These are phyloP conservation scores for Moesziomyces sp. DNA, from an alignment of 1,284 basidiomycete species.

Conservation along the genomic window DNA sequence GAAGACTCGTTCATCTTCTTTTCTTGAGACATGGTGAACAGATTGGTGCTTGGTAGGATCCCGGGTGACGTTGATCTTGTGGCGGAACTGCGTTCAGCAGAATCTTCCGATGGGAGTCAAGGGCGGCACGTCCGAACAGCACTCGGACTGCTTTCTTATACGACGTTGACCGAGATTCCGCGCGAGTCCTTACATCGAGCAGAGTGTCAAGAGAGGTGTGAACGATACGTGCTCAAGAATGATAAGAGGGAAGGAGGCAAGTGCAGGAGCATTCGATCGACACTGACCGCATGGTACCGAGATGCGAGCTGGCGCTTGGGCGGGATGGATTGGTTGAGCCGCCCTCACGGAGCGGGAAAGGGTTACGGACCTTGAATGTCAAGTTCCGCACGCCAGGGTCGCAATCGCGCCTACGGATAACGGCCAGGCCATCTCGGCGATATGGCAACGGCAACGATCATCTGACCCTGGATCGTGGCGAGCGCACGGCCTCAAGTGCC, in stretches of 20 bases:
- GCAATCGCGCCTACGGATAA: background rate
- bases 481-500: background rate
- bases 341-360: background rate
- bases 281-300: background rate
- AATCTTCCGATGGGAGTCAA: background rate
- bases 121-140: background rate
- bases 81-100: background rate
- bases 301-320: background rate
- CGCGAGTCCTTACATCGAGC: background rate
- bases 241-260: background rate
- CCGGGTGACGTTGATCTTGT: background rate
- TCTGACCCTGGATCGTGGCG: background rate
- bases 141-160: constrained; percentile 1
- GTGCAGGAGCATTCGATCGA: background rate
- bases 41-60: background rate
- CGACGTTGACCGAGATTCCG: background rate
- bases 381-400: background rate
- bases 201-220: too few species aligned
- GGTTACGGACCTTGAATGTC: background rate
- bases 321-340: background rate
- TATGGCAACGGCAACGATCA: background rate
- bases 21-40: constrained; percentile 3
- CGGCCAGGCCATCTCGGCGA: background rate
- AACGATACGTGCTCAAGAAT: background rate
- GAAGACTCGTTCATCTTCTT: constrained; percentile 5